A percentile compares a stretch with the other conserved stretches of the same genome.
phyloP scores from a whole-genome alignment of 371 early-diverging fungal genomes.

The Umbelopsis sp. region DNA sequence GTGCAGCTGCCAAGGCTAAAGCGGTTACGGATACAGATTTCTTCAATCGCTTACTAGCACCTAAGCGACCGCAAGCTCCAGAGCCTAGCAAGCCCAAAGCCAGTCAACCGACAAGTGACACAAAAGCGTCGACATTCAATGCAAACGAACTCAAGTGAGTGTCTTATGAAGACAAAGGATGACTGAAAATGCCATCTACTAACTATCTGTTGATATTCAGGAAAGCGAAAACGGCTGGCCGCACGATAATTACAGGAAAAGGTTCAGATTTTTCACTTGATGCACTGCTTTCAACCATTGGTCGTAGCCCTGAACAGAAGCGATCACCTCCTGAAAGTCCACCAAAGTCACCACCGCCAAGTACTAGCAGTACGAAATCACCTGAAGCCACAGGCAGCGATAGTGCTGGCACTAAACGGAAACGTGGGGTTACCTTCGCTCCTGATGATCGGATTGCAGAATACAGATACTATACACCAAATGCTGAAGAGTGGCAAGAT shows the following conservation, averaged over 20 bases:
- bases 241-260: neutral
- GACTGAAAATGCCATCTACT: neutral
- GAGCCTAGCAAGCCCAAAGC: neutral
- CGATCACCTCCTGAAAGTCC: neutral
- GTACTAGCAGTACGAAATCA: neutral
- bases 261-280: constrained; percentile 13
- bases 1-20: neutral
- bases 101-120: neutral
- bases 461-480: constrained; percentile 13
- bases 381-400: neutral
- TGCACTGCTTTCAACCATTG: constrained; percentile 6
- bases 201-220: neutral
- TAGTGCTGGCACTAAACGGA: neutral
- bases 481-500: constrained; percentile 14
- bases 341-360: constrained; percentile 2
- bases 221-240: constrained; percentile 10
- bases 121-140: constrained; percentile 8
- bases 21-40: constrained; percentile 11
- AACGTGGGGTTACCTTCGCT: constrained; percentile 1
- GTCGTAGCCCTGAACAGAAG: constrained; percentile 5
- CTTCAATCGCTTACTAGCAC: constrained; percentile 6
- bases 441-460: constrained; percentile 11
- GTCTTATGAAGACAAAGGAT: neutral
- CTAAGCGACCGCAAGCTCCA: constrained; percentile 1
- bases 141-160: constrained; percentile 10